Evolutionary conservation across 78 protist genomes (phyloP).

Genomic region (Tieghemostelium lacteum): DNA sequence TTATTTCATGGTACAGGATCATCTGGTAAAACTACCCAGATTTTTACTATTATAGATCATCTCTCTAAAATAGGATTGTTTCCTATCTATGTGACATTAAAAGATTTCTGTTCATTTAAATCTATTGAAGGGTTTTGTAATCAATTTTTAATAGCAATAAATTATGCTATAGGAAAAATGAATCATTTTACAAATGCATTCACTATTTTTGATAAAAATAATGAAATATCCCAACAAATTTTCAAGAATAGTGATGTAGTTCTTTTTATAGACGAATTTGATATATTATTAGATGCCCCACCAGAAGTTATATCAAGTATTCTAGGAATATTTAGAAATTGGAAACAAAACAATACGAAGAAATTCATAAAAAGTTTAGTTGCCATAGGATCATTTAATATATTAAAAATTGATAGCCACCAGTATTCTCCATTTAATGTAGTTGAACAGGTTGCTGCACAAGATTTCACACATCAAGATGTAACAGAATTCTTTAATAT

Average conservation of each 20-base stretch:
- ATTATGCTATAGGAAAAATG: too few species aligned
- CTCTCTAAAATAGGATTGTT: not conserved
- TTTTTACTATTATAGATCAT: not conserved
- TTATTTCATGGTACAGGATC: not conserved
- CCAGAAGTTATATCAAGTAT: not conserved
- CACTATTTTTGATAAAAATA: not conserved
- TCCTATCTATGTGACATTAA: not conserved
- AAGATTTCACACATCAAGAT: not conserved
- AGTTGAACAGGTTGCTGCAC: not conserved
- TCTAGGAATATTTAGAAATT: not conserved
- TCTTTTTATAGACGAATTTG: not conserved
- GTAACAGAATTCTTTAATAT: not conserved
- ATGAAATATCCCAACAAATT: not conserved
- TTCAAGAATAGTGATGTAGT: not conserved
- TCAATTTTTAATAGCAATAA: not conserved
- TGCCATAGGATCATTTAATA: not conserved
- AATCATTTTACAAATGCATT: too few species aligned
- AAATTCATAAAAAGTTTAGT: not conserved
- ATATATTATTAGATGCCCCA: not conserved
- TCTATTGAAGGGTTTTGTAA: not conserved
- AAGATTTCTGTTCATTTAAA: not conserved
- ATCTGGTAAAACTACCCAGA: not conserved
- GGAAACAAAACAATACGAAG: not conserved
- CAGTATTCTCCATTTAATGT: not conserved
- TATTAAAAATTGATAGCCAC: not conserved